phyloP scores from a whole-genome alignment of 108 stramenopile species.

The Cyclotella baltica region DNA sequence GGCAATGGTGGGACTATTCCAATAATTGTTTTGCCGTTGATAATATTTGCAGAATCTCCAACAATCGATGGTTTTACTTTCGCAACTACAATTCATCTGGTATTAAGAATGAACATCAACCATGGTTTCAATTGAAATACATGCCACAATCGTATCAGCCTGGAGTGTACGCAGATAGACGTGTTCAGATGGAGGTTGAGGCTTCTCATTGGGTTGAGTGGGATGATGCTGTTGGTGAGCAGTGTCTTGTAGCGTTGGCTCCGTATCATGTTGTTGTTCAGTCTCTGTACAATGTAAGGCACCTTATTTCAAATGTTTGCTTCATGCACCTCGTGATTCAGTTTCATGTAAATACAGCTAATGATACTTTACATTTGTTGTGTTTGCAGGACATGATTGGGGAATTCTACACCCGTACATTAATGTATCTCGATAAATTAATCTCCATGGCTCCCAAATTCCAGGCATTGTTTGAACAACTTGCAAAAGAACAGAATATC shows the following conservation, averaged over 20 bases:
- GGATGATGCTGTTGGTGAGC: neutral
- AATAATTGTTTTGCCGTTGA: slow-evolving; percentile 7
- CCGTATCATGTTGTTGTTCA: slow-evolving; percentile 2
- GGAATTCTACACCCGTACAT: slow-evolving; percentile 3
- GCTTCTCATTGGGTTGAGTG: neutral
- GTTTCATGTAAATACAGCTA: neutral
- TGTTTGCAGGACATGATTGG: neutral
- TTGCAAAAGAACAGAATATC: neutral
- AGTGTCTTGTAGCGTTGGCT: neutral
- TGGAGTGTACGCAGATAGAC: neutral
- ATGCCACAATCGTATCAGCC: neutral
- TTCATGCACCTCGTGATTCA: neutral
- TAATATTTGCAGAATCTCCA: neutral
- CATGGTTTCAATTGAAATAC: slow-evolving; percentile 2
- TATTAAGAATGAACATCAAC: slow-evolving; percentile 1
- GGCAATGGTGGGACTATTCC: neutral
- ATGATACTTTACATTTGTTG: neutral
- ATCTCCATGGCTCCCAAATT: neutral
- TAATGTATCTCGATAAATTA: neutral
- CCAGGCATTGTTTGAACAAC: neutral
- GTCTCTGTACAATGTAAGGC: slow-evolving; percentile 9
- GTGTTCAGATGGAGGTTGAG: neutral
- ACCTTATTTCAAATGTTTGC: no score
- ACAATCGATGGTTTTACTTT: slow-evolving; percentile 7
- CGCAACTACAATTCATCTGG: neutral